Conservation (phyloP, 2,329 filamentous ascomycete species). For the Claviceps capensis region DNA sequence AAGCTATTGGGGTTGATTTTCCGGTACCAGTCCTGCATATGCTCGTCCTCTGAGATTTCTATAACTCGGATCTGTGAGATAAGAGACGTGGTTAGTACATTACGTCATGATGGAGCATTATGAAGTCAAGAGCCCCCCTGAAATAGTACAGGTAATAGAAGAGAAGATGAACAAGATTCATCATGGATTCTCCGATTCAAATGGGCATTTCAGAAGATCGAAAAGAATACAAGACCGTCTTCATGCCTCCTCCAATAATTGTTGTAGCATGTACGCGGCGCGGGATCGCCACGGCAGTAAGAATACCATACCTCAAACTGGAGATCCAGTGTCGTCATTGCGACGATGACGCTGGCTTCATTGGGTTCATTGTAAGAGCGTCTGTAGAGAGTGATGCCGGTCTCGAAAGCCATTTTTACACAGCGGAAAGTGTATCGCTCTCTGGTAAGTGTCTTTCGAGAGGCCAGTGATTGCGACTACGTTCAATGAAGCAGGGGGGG, state of each 20-base stretch:
- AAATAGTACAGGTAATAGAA: too few species aligned
- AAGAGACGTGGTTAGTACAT: background rate
- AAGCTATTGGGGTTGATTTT: constrained; percentile 69
- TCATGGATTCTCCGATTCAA: too few species aligned
- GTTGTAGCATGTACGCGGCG: too few species aligned
- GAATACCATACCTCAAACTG: constrained; percentile 52
- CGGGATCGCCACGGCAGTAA: background rate
- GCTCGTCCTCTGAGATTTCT: constrained; percentile 59
- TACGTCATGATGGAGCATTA: background rate
- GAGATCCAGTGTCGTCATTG: constrained; percentile 70
- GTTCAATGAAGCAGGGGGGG: too few species aligned
- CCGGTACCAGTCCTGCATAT: constrained; percentile 78
- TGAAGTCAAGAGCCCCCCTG: too few species aligned
- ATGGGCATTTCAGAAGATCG: background rate
- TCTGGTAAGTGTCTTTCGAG: too few species aligned
- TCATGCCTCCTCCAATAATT: too few species aligned
- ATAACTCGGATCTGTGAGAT: constrained; percentile 40
- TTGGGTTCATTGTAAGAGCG: constrained; percentile 54
- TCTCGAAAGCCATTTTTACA: constrained; percentile 10
- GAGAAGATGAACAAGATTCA: too few species aligned
- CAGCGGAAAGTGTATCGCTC: too few species aligned
- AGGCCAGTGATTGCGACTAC: too few species aligned
- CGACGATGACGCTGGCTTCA: constrained; percentile 78
- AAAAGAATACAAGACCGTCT: background rate
- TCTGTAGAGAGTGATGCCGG: constrained; percentile 72